Evolutionary conservation across 192 early-diverging fungal genomes (phyloP).

Genomic region (Coemansia nantahalensis): DNA sequence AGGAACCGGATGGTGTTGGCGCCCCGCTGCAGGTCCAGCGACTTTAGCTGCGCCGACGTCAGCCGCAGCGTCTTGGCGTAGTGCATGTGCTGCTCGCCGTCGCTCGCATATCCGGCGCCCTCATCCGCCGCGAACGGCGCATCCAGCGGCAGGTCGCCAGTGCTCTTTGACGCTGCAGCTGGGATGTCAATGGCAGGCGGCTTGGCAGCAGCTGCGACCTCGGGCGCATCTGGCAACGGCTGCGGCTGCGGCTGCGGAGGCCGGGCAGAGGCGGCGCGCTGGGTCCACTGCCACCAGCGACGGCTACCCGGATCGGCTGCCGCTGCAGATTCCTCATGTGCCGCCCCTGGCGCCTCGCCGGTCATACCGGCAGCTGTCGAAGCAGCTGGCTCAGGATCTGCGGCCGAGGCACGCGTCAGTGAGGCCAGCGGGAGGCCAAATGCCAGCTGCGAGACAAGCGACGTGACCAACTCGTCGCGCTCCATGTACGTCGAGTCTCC

Average conservation of each 20-base stretch:
- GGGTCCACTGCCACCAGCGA: constrained; percentile 45
- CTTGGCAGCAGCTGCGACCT: too few relatives aligned
- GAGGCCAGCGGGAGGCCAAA: constrained; percentile 19
- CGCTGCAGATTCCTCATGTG: neutral
- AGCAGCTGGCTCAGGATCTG: neutral
- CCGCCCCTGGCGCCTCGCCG: neutral
- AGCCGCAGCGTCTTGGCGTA: constrained; percentile 90
- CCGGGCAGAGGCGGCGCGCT: constrained; percentile 33
- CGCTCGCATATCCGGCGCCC: constrained; percentile 28
- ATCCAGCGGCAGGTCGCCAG: too few relatives aligned
- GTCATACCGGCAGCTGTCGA: too few relatives aligned
- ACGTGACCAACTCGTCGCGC: constrained; percentile 27
- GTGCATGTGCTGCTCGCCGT: constrained; percentile 38
- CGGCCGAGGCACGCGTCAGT: neutral
- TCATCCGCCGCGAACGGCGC: constrained; percentile 2
- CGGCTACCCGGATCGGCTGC: constrained; percentile 18
- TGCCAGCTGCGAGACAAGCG: constrained; percentile 43
- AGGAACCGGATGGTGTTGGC: constrained; percentile 89
- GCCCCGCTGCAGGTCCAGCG: constrained; percentile 76
- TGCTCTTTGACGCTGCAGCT: too few relatives aligned
- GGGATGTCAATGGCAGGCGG: too few relatives aligned
- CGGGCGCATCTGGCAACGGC: neutral
- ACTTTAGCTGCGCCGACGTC: constrained; percentile 87
- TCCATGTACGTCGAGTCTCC: constrained; percentile 18
- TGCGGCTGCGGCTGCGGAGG: neutral